These are phyloP conservation scores for Coriolopsis trogii DNA, from an alignment of 1,284 basidiomycete genomes.

Conservation along the genomic window DNA sequence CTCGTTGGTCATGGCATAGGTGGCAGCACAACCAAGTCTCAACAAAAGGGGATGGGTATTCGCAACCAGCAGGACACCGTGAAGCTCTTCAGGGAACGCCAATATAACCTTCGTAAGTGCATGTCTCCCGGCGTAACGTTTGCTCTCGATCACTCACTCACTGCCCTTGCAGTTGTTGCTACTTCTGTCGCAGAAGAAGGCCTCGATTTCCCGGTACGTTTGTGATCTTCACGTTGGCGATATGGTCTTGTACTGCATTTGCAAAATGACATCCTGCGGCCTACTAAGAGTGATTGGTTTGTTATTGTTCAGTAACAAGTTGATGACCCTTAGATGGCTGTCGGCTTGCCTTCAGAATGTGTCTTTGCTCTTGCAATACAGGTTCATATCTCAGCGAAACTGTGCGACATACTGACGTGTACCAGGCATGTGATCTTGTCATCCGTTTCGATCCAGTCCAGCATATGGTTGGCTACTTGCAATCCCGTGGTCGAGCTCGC, in stretches of 20 bases:
- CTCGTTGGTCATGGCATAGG: constrained; percentile 69
- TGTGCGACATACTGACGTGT: constrained; percentile 1
- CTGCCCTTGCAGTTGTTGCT: constrained; percentile 61
- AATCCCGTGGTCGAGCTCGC: constrained; percentile 83
- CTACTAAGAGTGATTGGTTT: constrained; percentile 10
- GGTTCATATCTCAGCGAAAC: neutral
- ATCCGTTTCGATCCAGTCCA: constrained; percentile 78
- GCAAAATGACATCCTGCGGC: constrained; percentile 12
- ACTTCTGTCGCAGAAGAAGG: constrained; percentile 90
- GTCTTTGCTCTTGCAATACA: constrained; percentile 8
- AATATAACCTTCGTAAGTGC: constrained; percentile 70
- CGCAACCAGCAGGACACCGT: constrained; percentile 62
- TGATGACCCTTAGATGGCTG: constrained; percentile 8
- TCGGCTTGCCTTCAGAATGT: neutral
- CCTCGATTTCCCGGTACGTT: constrained; percentile 75
- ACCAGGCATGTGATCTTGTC: constrained; percentile 80
- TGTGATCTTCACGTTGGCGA: constrained; percentile 3
- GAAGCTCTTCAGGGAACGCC: constrained; percentile 62
- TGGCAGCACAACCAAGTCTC: constrained; percentile 40
- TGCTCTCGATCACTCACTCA: neutral
- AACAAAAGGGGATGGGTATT: constrained; percentile 52
- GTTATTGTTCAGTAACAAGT: constrained; percentile 10
- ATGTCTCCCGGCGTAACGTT: neutral
- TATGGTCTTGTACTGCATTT: constrained; percentile 9
- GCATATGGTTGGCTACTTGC: constrained; percentile 82